Conservation (phyloP, 805 yeast species). For the Ogataea dorogensis region DNA sequence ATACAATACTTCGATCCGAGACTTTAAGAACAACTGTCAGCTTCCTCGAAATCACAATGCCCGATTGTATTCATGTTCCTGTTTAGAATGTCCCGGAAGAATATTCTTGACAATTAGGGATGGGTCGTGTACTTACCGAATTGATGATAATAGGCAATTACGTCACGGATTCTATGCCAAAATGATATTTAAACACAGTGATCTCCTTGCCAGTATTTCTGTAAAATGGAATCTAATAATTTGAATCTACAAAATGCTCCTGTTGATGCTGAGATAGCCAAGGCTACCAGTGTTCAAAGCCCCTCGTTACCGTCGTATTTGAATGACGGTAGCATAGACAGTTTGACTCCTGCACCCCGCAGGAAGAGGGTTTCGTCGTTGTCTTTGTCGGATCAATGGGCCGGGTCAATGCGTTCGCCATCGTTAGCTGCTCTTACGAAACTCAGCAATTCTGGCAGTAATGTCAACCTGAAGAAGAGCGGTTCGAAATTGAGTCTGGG, state of each 20-base stretch:
- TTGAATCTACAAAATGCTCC: constrained; percentile 19
- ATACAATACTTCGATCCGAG: too few relatives aligned
- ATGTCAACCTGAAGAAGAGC: constrained; percentile 22
- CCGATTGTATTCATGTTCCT: too few relatives aligned
- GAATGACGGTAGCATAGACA: constrained; percentile 73
- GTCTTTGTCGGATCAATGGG: constrained; percentile 74
- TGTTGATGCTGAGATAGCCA: constrained; percentile 13
- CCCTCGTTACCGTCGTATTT: constrained; percentile 46
- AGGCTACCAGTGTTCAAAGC: constrained; percentile 13
- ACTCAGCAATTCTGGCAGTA: constrained; percentile 15
- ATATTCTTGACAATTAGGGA: background rate
- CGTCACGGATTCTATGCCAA: constrained; percentile 4
- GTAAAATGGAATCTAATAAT: constrained; percentile 10
- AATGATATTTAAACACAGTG: constrained; percentile 4
- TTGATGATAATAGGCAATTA: background rate
- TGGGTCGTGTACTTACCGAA: constrained; percentile 1
- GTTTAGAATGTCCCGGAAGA: constrained; percentile 4
- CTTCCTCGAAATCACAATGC: too few relatives aligned
- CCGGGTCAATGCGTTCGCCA: constrained; percentile 32
- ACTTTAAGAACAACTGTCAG: too few relatives aligned
- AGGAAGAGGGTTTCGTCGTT: constrained; percentile 63
- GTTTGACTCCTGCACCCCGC: constrained; percentile 58
- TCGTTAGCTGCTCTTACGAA: constrained; percentile 25
- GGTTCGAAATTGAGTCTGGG: constrained; percentile 21
- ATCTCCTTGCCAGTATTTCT: background rate